A percentile compares a stretch with the other conserved stretches of the same genome.
Evolutionary conservation across 495 filamentous ascomycete genomes (phyloP).

Genomic region (Pseudomonodictys pantanalensis): DNA sequence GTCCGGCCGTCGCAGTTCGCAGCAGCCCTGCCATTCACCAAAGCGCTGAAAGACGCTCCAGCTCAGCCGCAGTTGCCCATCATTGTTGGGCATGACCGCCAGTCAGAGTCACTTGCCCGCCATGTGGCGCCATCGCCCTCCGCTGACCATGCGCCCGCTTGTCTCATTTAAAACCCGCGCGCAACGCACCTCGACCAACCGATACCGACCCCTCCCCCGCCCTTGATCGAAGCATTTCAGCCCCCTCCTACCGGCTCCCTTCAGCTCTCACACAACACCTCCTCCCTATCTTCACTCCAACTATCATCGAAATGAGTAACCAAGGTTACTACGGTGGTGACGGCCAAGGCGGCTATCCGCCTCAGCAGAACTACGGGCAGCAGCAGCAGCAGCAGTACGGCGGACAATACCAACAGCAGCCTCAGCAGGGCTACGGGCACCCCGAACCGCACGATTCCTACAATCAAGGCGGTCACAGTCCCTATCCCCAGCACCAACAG

Average conservation of each 20-base stretch:
- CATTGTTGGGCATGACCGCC: constrained; percentile 15
- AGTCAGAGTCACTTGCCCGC: constrained; percentile 14
- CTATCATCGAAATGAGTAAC: constrained; percentile 5
- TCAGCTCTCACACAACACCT: background rate
- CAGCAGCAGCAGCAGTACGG: constrained; percentile 12
- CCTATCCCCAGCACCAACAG: constrained; percentile 19
- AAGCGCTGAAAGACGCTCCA: too few species aligned
- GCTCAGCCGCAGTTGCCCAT: constrained; percentile 15
- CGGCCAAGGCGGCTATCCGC: constrained; percentile 1
- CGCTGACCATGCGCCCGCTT: constrained; percentile 5
- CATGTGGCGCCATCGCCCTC: constrained; percentile 7
- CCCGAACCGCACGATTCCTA: constrained; percentile 1
- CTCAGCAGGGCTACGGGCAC: background rate
- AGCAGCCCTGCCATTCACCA: too few species aligned
- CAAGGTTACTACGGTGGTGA: background rate
- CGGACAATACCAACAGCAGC: too few species aligned
- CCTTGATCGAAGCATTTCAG: background rate
- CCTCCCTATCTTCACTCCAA: background rate
- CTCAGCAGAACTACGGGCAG: background rate
- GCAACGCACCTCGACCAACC: constrained; percentile 9
- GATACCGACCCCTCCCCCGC: constrained; percentile 11
- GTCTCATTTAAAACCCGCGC: constrained; percentile 17
- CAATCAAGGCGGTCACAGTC: constrained; percentile 23
- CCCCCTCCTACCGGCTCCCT: background rate
- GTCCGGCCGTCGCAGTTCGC: too few species aligned